Base-by-base conservation (phyloP, 768 basidiomycete genomes). In the Tulasnella sp. region DNA sequence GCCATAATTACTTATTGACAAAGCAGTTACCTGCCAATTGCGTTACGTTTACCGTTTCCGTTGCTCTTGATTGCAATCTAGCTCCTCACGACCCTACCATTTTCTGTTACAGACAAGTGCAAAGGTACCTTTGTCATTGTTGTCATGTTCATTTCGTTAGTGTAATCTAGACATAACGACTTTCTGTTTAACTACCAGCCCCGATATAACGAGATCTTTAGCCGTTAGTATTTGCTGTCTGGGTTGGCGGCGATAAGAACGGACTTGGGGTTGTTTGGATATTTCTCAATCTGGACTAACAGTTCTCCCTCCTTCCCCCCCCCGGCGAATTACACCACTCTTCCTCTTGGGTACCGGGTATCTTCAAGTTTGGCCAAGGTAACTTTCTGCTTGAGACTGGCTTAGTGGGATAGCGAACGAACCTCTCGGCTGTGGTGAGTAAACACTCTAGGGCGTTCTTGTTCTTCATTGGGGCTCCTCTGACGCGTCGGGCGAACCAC, bases 331-430 rank as follows among this genome's bases (percentile, higher is more conserved):
- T 15, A 6, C 26, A 10, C 61, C 26, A 13, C n/a, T 18, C 61
- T 67, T 67, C 61, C 15, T 35, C 61, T 15, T 26, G 29, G 29
- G 32, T 23, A 67, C 61, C 29, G 26, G 15, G 13, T 32, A 32
- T 35, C 61, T 29, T 67, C 7, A 13, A 35, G 16, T 7, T 26
- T 23, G 26, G 2, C 9, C n/a, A 67, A 10, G 29, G 32, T 29
- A 26, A 26, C 16, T 32, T 67, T 6, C 29, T 67, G 10, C 61
- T 67, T 67, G 61, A 67, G 29, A 67, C 61, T 67, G 61, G 61
- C 61, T 67, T 67, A 35, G 61, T 67, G 61, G 61, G 26, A 67
- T 67, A 67, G 61, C 61, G 61, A 35, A 67, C 32, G 32, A 35
- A 67, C 61, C 61, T 67, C 61, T 67, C 32, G 61, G 15, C 15